Evolutionary conservation across 192 early-diverging fungal genomes (phyloP).

Genomic region (Umbelopsis sp.): DNA sequence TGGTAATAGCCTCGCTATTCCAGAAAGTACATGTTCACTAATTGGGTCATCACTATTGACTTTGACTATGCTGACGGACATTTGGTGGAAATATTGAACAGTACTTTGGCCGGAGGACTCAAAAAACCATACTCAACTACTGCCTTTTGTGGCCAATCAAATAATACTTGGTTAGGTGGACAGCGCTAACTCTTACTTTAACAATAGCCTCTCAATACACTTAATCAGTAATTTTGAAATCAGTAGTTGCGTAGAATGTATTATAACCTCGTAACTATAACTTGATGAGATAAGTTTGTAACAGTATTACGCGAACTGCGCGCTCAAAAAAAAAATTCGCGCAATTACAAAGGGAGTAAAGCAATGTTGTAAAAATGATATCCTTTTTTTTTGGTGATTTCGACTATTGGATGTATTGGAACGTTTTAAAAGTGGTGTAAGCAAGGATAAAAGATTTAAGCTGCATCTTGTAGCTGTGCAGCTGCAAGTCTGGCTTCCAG

Average conservation of each 20-base stretch:
- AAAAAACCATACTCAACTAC: not conserved
- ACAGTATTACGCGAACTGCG: conserved; percentile 18
- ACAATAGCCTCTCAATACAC: too few relatives aligned
- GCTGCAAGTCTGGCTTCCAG: conserved; percentile 52
- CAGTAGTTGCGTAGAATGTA: conserved; percentile 10
- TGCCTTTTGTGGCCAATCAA: too few relatives aligned
- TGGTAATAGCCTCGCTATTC: not conserved
- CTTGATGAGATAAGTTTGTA: conserved; percentile 16
- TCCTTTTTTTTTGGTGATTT: conserved; percentile 14
- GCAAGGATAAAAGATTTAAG: not conserved
- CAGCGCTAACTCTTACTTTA: too few relatives aligned
- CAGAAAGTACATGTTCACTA: not conserved
- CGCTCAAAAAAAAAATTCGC: conserved; percentile 5
- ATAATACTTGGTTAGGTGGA: too few relatives aligned
- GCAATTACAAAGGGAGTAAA: conserved; percentile 12
- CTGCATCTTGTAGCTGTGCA: conserved; percentile 41
- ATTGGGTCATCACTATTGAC: not conserved
- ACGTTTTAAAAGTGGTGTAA: conserved; percentile 7
- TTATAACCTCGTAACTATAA: conserved; percentile 7
- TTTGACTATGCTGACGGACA: conserved; percentile 2
- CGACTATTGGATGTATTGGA: not conserved
- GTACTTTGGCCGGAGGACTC: not conserved
- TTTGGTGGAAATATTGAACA: not conserved
- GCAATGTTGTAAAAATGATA: conserved; percentile 19
- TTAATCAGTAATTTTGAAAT: too few relatives aligned